Evolutionary conservation across 768 basidiomycete species (phyloP), one percentile per base, ranked within the genome.

Genomic region (Tubosaeta sp.): DNA sequence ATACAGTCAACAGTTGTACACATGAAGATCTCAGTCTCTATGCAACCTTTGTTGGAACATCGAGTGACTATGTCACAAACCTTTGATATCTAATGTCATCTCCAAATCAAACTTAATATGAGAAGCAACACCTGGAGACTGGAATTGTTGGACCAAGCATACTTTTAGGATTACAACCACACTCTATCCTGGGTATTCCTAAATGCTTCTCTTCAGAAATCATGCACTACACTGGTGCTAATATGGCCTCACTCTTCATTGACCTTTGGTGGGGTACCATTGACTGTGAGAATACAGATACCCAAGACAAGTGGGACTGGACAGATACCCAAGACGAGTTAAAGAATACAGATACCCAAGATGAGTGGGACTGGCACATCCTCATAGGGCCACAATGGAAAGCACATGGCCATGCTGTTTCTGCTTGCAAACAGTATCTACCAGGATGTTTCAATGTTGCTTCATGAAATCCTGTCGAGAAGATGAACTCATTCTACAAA

Each of bases 161-260:
- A 11, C 64, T 78, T 34, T 58, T 57, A 19, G 72, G 72, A 8
- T 53, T 78, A n/a, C 51, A 52, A 3, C 37, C 33, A 1, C 35
- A 55, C 1, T 50, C 45, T 7, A 57, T 51, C 0, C 60, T 74
- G 9, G 59, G 59, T 0, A 54, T 74, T 12, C 74, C 76, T 1
- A 42, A 45, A 1, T 63, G 64, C 29, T 77, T 76, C 55, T 44
- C 62, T 2, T 62, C 65, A 12, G 76, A 79, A 54, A 27, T 67
- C 1, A 79, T 79, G 76, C 76, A 79, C 54, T 63, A 72, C 1
- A 17, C 62, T 4, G 45, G 49, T 4, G 45, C 68, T 4, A 73
- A 72, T 43, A 34, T 68, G 2, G 45, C 56, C 0, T 60, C 64
- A 2, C 54, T 29, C 27, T 29, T 29, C 8, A 29, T 29, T 29